These are phyloP conservation scores for Neonothopanus nambi DNA, from an alignment of 1,284 basidiomycete species.

Conservation along the genomic window DNA sequence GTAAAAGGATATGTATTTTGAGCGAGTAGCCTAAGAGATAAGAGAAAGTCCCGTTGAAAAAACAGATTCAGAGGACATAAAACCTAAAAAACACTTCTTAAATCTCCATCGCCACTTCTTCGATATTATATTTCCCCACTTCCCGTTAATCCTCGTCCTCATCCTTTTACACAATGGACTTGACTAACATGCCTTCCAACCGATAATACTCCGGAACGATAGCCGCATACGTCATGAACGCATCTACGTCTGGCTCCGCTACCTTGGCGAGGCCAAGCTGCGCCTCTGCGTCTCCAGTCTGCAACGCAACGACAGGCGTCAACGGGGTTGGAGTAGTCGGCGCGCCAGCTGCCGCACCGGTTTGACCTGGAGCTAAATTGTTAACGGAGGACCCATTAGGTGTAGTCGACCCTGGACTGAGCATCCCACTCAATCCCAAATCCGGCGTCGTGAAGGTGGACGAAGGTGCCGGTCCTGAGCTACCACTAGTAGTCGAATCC, in stretches of 20 bases:
- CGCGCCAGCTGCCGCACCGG: slow-evolving; percentile 26
- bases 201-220: slow-evolving; percentile 82
- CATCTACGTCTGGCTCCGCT: slow-evolving; percentile 78
- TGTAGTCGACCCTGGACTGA: slow-evolving; percentile 13
- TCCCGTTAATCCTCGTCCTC: neutral
- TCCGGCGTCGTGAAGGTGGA: slow-evolving; percentile 6
- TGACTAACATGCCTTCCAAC: slow-evolving; percentile 73
- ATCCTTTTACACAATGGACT: slow-evolving; percentile 26
- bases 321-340: slow-evolving; percentile 52
- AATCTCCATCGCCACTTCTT: too few species aligned
- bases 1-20: too few species aligned
- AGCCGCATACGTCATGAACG: slow-evolving; percentile 80
- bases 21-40: too few species aligned
- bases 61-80: too few species aligned
- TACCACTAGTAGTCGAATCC: slow-evolving; percentile 9
- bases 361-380: slow-evolving; percentile 1
- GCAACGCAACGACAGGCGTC: slow-evolving; percentile 66
- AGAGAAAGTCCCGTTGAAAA: too few species aligned
- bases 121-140: neutral
- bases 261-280: slow-evolving; percentile 78
- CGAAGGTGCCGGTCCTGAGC: slow-evolving; percentile 2
- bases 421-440: slow-evolving; percentile 2
- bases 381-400: too few species aligned
- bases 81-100: too few species aligned
- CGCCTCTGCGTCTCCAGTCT: slow-evolving; percentile 67